Percentiles rank a stretch among this genome's conserved stretches.
These are phyloP conservation scores for Fusarium sp. DNA, from an alignment of 2,329 filamentous ascomycete species.

Conservation along the genomic window DNA sequence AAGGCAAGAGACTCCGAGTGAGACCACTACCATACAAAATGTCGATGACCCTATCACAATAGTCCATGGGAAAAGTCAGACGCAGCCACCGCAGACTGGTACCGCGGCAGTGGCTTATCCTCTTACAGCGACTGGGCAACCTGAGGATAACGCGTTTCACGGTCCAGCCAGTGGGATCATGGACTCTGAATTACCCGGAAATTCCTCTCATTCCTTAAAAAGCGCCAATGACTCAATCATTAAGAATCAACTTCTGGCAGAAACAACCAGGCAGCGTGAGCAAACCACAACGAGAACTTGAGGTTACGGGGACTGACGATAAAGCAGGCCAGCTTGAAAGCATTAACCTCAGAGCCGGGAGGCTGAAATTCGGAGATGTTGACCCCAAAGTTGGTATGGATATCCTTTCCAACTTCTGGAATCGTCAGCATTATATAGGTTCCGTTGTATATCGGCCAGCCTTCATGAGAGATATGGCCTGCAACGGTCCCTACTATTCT, in stretches of 20 bases:
- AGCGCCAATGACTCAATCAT: neutral
- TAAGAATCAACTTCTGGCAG: constrained; percentile 35
- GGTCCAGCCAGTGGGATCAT: constrained; percentile 39
- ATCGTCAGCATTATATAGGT: constrained; percentile 62
- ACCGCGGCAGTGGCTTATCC: neutral
- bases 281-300: rapidly evolving
- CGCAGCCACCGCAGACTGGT: rapidly evolving
- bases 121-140: neutral
- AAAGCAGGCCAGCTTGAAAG: constrained; percentile 4
- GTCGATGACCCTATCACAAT: too few species aligned
- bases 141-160: constrained; percentile 45
- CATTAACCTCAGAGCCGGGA: constrained; percentile 11
- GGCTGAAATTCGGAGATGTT: neutral
- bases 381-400: constrained; percentile 64
- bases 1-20: neutral
- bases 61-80: too few species aligned
- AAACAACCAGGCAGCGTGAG: constrained; percentile 36
- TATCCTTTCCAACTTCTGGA: constrained; percentile 66
- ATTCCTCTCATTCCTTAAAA: rapidly evolving
- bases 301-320: constrained; percentile 24
- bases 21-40: neutral
- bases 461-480: constrained; percentile 67
- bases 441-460: constrained; percentile 64
- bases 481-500: constrained; percentile 68
- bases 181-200: neutral